Percentiles rank a stretch among this genome's conserved stretches.
Conservation (phyloP, 2,329 filamentous ascomycete genomes). For the Phoma sp. region DNA sequence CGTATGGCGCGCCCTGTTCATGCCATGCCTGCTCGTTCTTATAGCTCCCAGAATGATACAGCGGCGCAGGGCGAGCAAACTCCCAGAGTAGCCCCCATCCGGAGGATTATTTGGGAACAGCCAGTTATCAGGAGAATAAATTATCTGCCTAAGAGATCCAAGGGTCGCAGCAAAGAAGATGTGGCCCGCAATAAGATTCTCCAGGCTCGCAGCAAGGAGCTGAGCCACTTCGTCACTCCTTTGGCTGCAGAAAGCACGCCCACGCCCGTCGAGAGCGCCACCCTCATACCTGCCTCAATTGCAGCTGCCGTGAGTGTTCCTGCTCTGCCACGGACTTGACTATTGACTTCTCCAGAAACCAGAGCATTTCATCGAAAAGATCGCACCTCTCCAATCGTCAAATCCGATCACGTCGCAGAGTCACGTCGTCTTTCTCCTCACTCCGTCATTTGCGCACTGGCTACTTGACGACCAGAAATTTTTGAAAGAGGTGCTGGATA, state of each 20-base stretch:
- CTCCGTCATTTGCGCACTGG: conserved; percentile 42
- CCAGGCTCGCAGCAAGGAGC: neutral
- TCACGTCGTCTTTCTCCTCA: conserved; percentile 40
- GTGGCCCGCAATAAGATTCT: neutral
- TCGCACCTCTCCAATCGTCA: conserved; percentile 21
- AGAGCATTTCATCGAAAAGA: conserved; percentile 30
- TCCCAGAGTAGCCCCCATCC: too few species aligned
- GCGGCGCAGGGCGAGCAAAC: too few species aligned
- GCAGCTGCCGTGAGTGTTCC: conserved; percentile 25
- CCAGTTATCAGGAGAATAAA: too few species aligned
- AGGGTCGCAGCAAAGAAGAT: too few species aligned
- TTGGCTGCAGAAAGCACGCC: neutral
- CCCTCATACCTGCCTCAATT: conserved; percentile 37
- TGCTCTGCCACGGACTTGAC: neutral
- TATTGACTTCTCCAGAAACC: conserved; percentile 27
- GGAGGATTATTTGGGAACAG: too few species aligned
- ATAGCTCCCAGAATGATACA: neutral
- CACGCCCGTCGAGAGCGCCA: conserved; percentile 25
- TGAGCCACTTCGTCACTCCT: neutral
- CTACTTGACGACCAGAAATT: conserved; percentile 36
- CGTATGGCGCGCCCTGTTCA: conserved; percentile 4
- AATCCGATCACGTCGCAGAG: conserved; percentile 4
- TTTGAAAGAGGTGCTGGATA: conserved; percentile 31
- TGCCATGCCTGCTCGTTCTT: conserved; percentile 10
- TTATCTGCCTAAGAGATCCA: too few species aligned